Conservation (phyloP, 805 yeast species). For the Monosporozyma solicola region DNA sequence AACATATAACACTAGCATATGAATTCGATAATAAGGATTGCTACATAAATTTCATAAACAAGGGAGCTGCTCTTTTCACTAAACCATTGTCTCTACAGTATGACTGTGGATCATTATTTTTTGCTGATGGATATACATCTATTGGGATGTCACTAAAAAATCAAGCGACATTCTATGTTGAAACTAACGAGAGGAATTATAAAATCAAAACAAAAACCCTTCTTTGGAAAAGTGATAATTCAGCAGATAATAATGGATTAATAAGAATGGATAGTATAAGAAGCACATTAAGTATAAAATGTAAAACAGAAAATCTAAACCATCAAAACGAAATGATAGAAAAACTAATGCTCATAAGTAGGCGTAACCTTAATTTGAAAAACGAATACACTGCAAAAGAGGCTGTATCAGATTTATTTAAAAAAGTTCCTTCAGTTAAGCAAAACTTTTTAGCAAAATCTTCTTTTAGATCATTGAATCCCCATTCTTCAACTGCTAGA, state of each 20-base stretch:
- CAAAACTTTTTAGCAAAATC: not conserved
- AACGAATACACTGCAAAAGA: not conserved
- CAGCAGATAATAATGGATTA: not conserved
- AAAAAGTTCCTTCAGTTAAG: not conserved
- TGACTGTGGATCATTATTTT: conserved; percentile 14
- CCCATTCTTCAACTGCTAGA: not conserved
- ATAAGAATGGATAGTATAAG: not conserved
- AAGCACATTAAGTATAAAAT: not conserved
- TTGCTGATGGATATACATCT: conserved; percentile 10
- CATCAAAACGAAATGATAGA: not conserved
- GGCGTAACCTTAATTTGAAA: not conserved
- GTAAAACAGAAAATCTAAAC: not conserved
- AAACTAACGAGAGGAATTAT: not conserved
- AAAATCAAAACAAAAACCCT: not conserved
- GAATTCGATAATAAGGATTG: conserved; percentile 9
- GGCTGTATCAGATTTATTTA: not conserved
- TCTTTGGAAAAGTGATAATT: not conserved
- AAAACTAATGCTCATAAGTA: not conserved
- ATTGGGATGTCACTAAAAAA: conserved; percentile 14
- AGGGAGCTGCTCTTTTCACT: conserved; percentile 8
- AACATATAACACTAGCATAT: conserved; percentile 9
- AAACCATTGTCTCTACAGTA: conserved; percentile 10
- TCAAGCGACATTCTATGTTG: not conserved
- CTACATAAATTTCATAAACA: conserved; percentile 10
- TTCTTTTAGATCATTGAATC: not conserved